Evolutionary conservation across 2,329 filamentous ascomycete genomes (phyloP).

Genomic region (Phaeophleospora eucalypticola): DNA sequence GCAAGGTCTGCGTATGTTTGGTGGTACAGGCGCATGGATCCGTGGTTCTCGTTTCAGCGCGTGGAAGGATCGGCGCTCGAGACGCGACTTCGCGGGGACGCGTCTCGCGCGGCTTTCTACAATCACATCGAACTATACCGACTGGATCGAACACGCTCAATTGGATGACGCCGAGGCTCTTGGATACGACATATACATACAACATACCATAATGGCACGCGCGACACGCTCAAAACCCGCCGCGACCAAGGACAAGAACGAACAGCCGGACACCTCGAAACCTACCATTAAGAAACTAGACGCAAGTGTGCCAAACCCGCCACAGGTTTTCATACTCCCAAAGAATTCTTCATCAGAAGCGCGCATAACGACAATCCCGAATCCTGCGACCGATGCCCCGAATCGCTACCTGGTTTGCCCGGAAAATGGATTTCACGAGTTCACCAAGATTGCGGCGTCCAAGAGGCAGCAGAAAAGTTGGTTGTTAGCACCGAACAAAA

Average conservation of each 20-base stretch:
- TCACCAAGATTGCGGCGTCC: conserved; percentile 53
- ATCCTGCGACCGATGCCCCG: conserved; percentile 48
- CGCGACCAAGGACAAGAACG: conserved; percentile 13
- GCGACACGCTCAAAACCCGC: conserved; percentile 29
- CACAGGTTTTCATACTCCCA: conserved; percentile 57
- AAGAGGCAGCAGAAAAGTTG: conserved; percentile 50
- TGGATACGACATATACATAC: conserved; percentile 1
- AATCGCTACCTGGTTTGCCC: conserved; percentile 59
- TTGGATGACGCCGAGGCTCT: background rate
- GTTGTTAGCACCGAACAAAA: conserved; percentile 42
- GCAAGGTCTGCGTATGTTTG: background rate
- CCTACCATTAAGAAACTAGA: conserved; percentile 29
- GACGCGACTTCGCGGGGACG: conserved; percentile 10
- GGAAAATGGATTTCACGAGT: conserved; percentile 56
- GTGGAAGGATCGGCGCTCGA: conserved; percentile 1
- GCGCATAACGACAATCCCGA: conserved; percentile 53
- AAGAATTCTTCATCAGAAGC: conserved; percentile 49
- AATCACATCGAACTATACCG: background rate
- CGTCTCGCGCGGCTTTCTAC: conserved; percentile 6
- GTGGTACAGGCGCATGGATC: background rate
- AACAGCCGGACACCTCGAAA: conserved; percentile 9
- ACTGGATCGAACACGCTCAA: background rate
- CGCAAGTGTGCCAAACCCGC: conserved; percentile 39
- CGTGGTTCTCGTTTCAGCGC: background rate
- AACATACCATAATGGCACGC: conserved; percentile 18